phyloP scores from a whole-genome alignment of 257 asterid species.

The Linaria vulgaris region DNA sequence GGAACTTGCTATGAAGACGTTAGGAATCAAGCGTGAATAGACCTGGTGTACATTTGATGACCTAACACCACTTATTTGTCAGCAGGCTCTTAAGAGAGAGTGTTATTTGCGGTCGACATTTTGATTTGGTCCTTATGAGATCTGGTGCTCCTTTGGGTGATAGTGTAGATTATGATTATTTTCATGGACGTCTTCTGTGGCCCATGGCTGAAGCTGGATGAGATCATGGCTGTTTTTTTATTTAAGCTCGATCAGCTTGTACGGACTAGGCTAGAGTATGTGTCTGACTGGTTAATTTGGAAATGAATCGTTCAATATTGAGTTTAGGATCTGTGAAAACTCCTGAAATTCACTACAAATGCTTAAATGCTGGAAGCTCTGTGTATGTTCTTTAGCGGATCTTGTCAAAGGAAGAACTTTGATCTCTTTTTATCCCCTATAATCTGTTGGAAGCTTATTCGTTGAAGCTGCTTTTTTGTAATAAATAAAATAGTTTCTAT shows the following conservation, averaged over 20 bases:
- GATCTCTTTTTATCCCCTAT: conserved; percentile 13
- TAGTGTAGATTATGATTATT: conserved; percentile 17
- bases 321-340: conserved; percentile 1
- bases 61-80: conserved; percentile 28
- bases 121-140: conserved; percentile 21
- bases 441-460: conserved; percentile 15
- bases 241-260: conserved; percentile 20
- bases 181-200: conserved; percentile 1
- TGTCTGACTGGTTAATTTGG: conserved; percentile 7
- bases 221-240: conserved; percentile 3
- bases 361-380: conserved; percentile 18
- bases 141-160: conserved; percentile 17
- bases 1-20: conserved; percentile 66
- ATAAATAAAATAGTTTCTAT: not conserved
- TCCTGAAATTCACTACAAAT: conserved; percentile 14
- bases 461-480: not conserved
- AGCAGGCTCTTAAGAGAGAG: conserved; percentile 12
- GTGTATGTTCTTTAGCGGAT: conserved; percentile 15
- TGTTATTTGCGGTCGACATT: conserved; percentile 17
- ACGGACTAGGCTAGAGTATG: not conserved
- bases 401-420: conserved; percentile 13
- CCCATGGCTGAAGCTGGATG: conserved; percentile 18
- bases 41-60: conserved; percentile 21
- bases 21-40: conserved; percentile 62
- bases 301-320: conserved; percentile 15